These are phyloP conservation scores for Suillus americanus DNA, from an alignment of 768 basidiomycete species.

Conservation along the genomic window DNA sequence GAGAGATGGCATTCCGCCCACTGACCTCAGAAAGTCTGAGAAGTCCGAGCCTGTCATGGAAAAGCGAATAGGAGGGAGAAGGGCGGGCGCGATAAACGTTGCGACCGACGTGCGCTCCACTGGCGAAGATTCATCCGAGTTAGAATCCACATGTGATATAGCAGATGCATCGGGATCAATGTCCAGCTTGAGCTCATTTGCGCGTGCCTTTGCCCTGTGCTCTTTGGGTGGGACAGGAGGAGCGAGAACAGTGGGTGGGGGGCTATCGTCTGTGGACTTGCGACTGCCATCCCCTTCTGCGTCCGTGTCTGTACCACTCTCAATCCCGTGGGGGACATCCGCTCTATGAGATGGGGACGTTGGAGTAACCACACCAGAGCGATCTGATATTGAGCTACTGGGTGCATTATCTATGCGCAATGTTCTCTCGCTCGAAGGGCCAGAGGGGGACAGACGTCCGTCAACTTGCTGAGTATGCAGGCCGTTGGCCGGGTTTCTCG, in stretches of 20 bases:
- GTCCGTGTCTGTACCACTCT: constrained; percentile 75
- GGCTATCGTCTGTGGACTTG: constrained; percentile 24
- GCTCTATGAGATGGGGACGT: constrained; percentile 61
- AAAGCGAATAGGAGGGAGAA: constrained; percentile 83
- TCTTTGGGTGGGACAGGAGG: constrained; percentile 51
- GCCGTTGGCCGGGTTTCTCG: constrained; percentile 2
- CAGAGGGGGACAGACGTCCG: constrained; percentile 15
- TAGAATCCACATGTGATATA: constrained; percentile 31
- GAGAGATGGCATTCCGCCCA: constrained; percentile 49
- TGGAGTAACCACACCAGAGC: constrained; percentile 31
- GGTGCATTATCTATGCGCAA: constrained; percentile 19
- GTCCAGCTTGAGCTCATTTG: constrained; percentile 30
- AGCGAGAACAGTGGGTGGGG: constrained; percentile 26
- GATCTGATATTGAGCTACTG: constrained; percentile 25
- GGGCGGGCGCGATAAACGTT: constrained; percentile 83
- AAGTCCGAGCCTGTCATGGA: constrained; percentile 85
- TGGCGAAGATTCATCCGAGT: constrained; percentile 58
- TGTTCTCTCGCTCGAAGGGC: constrained; percentile 6
- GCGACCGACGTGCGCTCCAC: constrained; percentile 67
- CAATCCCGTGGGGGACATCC: constrained; percentile 71
- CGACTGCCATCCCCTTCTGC: constrained; percentile 47
- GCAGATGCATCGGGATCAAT: constrained; percentile 16
- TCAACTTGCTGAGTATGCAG: constrained; percentile 6
- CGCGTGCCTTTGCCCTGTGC: constrained; percentile 21
- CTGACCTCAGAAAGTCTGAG: constrained; percentile 64